A percentile compares a stretch with the other conserved stretches of the same genome.
phyloP scores from a whole-genome alignment of 2,329 filamentous ascomycete species.

The Penicillium sp. region DNA sequence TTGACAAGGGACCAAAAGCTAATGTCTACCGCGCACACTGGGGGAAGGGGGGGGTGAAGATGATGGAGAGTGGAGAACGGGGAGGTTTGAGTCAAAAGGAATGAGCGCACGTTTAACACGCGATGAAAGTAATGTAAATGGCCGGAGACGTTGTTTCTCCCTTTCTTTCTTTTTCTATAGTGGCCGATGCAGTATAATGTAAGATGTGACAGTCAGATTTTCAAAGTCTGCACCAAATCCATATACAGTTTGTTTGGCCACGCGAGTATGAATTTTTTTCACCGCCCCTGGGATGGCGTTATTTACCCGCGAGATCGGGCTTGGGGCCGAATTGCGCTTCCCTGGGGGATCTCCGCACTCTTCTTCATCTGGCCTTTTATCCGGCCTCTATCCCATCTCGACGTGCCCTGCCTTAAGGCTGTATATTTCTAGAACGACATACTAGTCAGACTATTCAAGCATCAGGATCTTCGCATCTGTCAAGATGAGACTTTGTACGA shows the following conservation, averaged over 20 bases:
- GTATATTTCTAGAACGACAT: not conserved
- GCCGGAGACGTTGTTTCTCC: not conserved
- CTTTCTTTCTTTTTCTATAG: not conserved
- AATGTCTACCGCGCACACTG: slow-evolving; percentile 16
- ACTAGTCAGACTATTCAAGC: not conserved
- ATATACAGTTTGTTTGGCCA: slow-evolving; percentile 1
- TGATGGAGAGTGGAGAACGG: slow-evolving; percentile 22
- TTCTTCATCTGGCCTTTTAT: not conserved
- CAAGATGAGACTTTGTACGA: not conserved
- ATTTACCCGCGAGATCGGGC: slow-evolving; percentile 21
- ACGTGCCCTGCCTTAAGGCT: not conserved
- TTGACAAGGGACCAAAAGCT: slow-evolving; percentile 4
- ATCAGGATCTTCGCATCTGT: not conserved
- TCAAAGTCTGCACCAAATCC: too few species aligned
- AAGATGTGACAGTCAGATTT: not conserved
- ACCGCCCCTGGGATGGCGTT: slow-evolving; percentile 11
- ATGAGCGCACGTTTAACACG: slow-evolving; percentile 10
- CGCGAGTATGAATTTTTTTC: slow-evolving; percentile 13
- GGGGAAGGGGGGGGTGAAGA: slow-evolving; percentile 13
- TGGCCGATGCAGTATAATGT: not conserved
- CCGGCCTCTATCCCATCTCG: not conserved
- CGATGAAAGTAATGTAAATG: slow-evolving; percentile 7
- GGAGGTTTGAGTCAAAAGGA: slow-evolving; percentile 23
- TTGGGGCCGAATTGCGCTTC: slow-evolving; percentile 10
- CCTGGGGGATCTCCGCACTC: slow-evolving; percentile 7